Base-by-base conservation (phyloP, 495 filamentous ascomycete genomes). In the Zalerion maritima region DNA sequence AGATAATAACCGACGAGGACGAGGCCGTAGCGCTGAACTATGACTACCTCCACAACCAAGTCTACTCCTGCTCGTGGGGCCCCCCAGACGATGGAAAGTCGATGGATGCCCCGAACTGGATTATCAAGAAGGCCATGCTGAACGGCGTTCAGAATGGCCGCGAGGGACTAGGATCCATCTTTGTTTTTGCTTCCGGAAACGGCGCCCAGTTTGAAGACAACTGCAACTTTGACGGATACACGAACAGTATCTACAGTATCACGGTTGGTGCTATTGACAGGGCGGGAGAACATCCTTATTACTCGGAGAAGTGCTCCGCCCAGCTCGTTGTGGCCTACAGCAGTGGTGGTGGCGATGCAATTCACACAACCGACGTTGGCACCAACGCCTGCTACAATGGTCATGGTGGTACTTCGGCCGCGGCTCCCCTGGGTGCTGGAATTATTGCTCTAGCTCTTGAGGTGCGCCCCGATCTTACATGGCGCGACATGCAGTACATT, bases 201-300 rank as follows among this genome's bases (percentile, higher is more conserved):
- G 89, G 89, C 20, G 91, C 85, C 14, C 52, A 56, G n/a, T 66
- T 46, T 26, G 86, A 78, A 22, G 89, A 97, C 47, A 94, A 97
- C 56, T 97, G 89, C 69, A 97, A 97, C 49, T 97, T 96, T 45
- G 89, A 97, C 47, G 89, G 89, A 7, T 97, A 97, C 52, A 96
- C 91, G 40, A 97, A 97, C 58, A 93, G 84, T 46, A 97, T 97
- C 33, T 97, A 96, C 64, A 93, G 82, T 46, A 84, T 97, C 42
- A 93, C 86, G 2, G 85, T 96, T 18, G 89, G 91, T 12, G 89
- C 87, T 18, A 77, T 97, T 44, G 87, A 94, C 47, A 60, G 81
- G 26, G 73, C 80, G 42, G 85, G 85, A 9, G 51, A 63, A 4
- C 87, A 96, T 48, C 84, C 86, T 1, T 81, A 78, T 39, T 97